A percentile compares a stretch with the other conserved stretches of the same genome.
Evolutionary conservation across 176 grass and related monocot species (phyloP).

Genomic region (Carex cristatella): DNA sequence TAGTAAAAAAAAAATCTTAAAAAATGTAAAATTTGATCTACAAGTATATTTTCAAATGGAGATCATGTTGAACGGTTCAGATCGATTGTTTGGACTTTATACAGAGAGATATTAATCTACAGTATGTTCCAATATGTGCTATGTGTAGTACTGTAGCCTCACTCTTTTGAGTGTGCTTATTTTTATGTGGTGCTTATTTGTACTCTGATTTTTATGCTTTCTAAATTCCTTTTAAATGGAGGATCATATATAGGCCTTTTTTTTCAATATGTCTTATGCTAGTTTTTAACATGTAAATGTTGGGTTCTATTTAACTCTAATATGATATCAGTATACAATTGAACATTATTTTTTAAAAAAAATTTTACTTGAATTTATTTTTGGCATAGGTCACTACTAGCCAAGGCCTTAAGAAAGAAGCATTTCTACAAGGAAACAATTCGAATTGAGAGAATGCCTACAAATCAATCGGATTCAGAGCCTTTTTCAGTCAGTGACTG

Average conservation of each 20-base stretch:
- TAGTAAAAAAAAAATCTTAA: too few species aligned
- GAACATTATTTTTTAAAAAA: neutral
- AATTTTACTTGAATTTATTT: neutral
- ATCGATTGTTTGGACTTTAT: too few species aligned
- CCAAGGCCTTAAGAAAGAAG: constrained; percentile 67
- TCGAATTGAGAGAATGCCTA: constrained; percentile 51
- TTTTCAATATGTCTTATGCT: neutral
- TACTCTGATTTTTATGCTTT: neutral
- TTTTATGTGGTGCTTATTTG: neutral
- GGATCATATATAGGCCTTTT: neutral
- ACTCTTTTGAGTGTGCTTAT: neutral
- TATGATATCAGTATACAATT: neutral
- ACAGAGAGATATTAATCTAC: too few species aligned
- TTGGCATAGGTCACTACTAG: constrained; percentile 46
- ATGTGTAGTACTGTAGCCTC: too few species aligned
- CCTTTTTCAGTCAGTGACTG: constrained; percentile 44
- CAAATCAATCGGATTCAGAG: constrained; percentile 33
- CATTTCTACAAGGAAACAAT: constrained; percentile 90
- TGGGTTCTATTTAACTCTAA: neutral
- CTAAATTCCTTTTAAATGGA: neutral
- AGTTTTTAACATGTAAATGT: neutral
- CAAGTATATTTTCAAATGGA: too few species aligned
- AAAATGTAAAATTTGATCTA: too few species aligned
- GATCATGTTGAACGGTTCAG: too few species aligned
- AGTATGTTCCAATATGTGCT: too few species aligned